phyloP scores from a whole-genome alignment of 768 basidiomycete genomes.

The Pleurotus djamor region DNA sequence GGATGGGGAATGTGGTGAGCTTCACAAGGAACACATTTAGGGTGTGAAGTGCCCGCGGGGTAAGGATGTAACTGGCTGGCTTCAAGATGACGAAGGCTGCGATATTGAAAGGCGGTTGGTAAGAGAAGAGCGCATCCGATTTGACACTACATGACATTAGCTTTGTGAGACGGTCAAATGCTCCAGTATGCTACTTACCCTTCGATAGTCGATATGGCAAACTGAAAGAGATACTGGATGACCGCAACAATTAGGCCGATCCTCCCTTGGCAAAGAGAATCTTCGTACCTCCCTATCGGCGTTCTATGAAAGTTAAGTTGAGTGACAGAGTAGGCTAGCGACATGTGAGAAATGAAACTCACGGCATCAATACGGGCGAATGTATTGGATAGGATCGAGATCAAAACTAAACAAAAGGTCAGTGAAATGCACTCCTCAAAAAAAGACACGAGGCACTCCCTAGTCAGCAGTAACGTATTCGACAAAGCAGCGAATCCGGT shows the following conservation, averaged over 20 bases:
- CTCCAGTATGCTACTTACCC: conserved; percentile 43
- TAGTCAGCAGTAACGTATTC: conserved; percentile 78
- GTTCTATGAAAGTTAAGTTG: conserved; percentile 25
- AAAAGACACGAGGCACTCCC: conserved; percentile 38
- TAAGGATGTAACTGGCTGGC: conserved; percentile 72
- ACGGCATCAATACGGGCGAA: conserved; percentile 78
- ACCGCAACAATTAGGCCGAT: conserved; percentile 33
- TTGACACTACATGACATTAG: conserved; percentile 57
- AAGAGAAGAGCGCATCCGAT: conserved; percentile 87
- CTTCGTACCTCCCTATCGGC: conserved; percentile 44
- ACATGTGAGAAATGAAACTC: conserved; percentile 13
- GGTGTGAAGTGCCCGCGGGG: conserved; percentile 78
- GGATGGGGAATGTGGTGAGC: conserved; percentile 77
- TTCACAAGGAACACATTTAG: conserved; percentile 86
- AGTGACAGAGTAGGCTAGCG: background rate
- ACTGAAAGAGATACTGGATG: conserved; percentile 80
- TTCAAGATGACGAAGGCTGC: conserved; percentile 79
- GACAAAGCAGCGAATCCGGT: conserved; percentile 75
- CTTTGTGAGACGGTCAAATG: background rate
- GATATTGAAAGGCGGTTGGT: conserved; percentile 89
- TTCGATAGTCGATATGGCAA: conserved; percentile 83
- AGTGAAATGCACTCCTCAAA: background rate
- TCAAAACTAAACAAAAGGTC: conserved; percentile 51
- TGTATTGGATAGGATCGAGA: conserved; percentile 89
- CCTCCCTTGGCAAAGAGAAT: conserved; percentile 18